Evolutionary conservation across 139 green algal species (phyloP).

Genomic region (Tetradesmus lagerheimii): DNA sequence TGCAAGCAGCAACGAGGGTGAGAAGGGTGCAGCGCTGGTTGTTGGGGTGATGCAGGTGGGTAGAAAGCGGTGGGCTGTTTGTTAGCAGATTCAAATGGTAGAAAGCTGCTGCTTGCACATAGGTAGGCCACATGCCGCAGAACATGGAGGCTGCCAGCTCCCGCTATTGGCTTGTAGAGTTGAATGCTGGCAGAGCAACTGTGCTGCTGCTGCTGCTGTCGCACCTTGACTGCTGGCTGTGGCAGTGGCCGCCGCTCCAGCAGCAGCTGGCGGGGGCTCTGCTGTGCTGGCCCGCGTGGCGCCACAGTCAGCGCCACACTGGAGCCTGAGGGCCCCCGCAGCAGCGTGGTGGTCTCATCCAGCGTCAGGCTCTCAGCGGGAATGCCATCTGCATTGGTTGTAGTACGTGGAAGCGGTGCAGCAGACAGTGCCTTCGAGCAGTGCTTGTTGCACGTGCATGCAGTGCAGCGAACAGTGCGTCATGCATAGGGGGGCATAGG

Average conservation of each 20-base stretch:
- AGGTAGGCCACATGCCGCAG: too few species aligned
- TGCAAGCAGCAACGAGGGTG: not conserved
- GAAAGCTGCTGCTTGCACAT: too few species aligned
- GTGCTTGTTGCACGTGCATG: too few species aligned
- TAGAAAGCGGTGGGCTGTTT: not conserved
- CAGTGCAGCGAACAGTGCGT: too few species aligned
- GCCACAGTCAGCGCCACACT: slow-evolving; percentile 50
- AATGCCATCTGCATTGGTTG: slow-evolving; percentile 49
- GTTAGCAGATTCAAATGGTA: not conserved
- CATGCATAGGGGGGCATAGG: too few species aligned
- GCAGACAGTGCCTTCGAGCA: too few species aligned
- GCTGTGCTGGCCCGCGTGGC: not conserved
- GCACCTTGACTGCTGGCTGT: slow-evolving; percentile 53
- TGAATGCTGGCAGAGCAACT: too few species aligned
- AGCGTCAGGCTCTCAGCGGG: slow-evolving; percentile 47
- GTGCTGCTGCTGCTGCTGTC: too few species aligned
- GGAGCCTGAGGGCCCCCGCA: slow-evolving; percentile 64
- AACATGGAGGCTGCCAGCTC: not conserved
- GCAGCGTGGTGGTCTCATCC: slow-evolving; percentile 53
- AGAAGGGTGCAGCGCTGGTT: not conserved
- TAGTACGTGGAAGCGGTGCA: not conserved
- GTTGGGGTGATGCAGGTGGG: not conserved
- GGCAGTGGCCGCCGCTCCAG: slow-evolving; percentile 52
- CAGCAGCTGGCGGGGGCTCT: slow-evolving; percentile 21
- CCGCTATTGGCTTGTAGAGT: too few species aligned